Evolutionary conservation across 176 grass and related monocot species (phyloP).

Genomic region (Aegilops speltoides): DNA sequence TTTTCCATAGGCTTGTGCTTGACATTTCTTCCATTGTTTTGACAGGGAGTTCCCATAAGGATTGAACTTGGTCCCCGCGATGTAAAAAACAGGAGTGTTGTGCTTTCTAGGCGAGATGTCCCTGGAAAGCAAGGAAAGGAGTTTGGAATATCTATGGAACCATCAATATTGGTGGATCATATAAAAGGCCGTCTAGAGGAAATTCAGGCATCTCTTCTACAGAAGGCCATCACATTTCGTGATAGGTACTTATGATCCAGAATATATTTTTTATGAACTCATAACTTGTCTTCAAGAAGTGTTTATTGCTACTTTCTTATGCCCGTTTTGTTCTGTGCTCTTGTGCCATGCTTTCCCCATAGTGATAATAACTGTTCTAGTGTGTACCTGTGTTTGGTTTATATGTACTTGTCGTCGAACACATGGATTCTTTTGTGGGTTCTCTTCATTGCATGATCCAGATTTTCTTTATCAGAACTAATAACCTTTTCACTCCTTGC

Average conservation of each 20-base stretch:
- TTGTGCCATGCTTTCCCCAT: not conserved
- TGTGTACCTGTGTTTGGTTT: not conserved
- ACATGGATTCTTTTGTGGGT: not conserved
- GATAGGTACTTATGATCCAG: constrained; percentile 54
- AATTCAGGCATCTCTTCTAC: constrained; percentile 79
- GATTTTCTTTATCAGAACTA: not conserved
- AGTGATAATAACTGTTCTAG: not conserved
- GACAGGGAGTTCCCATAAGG: constrained; percentile 82
- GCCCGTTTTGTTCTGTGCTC: not conserved
- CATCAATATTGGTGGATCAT: constrained; percentile 64
- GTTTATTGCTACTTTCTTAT: not conserved
- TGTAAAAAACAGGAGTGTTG: constrained; percentile 73
- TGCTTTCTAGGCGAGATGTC: constrained; percentile 82
- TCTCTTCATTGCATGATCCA: not conserved
- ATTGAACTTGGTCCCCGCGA: constrained; percentile 91
- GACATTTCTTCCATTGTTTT: constrained; percentile 25
- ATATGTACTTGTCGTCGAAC: not conserved
- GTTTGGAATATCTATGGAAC: constrained; percentile 89
- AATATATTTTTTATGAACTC: not conserved
- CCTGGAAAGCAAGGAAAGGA: constrained; percentile 96
- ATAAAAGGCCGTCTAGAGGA: constrained; percentile 85
- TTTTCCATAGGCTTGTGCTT: constrained; percentile 6
- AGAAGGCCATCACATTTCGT: constrained; percentile 85
- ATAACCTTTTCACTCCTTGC: constrained; percentile 19
- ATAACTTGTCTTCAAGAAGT: not conserved